A percentile compares a stretch with the other conserved stretches of the same genome.
Evolutionary conservation across 2,329 filamentous ascomycete genomes (phyloP).

Genomic region (Microsporum ferrugineum): DNA sequence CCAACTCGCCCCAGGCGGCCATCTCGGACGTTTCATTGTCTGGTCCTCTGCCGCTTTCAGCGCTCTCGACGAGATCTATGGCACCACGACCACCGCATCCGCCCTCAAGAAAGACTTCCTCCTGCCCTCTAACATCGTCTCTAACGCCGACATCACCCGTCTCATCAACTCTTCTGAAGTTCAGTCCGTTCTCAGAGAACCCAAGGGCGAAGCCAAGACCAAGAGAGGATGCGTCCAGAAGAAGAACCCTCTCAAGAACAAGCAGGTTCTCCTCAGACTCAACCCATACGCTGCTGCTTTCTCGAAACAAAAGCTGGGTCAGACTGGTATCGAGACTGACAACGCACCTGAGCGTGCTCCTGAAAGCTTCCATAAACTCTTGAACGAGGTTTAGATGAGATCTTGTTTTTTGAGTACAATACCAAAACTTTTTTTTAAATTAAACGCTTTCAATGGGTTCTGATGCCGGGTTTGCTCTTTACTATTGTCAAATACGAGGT

Average conservation of each 20-base stretch:
- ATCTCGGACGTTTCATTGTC: constrained; percentile 97
- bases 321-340: constrained; percentile 50
- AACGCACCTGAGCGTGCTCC: constrained; percentile 47
- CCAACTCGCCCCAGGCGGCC: constrained; percentile 96
- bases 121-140: constrained; percentile 81
- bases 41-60: constrained; percentile 97
- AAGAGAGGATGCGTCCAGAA: constrained; percentile 91
- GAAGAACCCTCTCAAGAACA: constrained; percentile 99
- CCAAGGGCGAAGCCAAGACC: constrained; percentile 79
- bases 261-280: constrained; percentile 94
- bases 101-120: constrained; percentile 99
- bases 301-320: constrained; percentile 71
- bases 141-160: constrained; percentile 89
- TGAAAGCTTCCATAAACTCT: constrained; percentile 42
- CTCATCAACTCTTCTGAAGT: constrained; percentile 99
- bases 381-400: constrained; percentile 41
- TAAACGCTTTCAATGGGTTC: neutral
- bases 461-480: constrained; percentile 1
- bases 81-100: constrained; percentile 76
- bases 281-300: constrained; percentile 96
- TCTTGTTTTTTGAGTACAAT: constrained; percentile 7
- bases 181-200: constrained; percentile 85
- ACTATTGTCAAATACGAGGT: neutral
- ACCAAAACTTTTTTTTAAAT: constrained; percentile 2
- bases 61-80: constrained; percentile 94